Percentiles rank a stretch among this genome's conserved stretches.
Evolutionary conservation across 768 basidiomycete species (phyloP).

Genomic region (Suillus placidus): DNA sequence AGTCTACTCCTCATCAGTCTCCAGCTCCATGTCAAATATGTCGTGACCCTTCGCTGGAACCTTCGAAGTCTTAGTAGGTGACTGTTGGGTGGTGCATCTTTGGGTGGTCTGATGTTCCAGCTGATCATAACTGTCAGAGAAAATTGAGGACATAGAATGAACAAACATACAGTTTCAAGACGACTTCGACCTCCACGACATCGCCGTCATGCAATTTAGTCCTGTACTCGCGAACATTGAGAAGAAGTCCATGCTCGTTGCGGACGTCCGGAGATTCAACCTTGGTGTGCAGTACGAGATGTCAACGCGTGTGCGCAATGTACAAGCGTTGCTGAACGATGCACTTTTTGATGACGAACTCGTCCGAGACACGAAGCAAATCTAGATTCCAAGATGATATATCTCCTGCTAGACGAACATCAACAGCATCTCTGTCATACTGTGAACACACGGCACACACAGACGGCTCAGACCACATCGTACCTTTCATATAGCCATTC

Average conservation of each 20-base stretch:
- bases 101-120: not conserved
- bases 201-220: not conserved
- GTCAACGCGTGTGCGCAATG: not conserved
- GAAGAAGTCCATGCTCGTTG: not conserved
- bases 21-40: no score
- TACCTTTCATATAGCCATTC: slow-evolving; percentile 1
- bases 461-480: not conserved
- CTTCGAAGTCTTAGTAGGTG: no score
- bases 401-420: not conserved
- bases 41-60: no score
- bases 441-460: slow-evolving; percentile 6
- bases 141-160: not conserved
- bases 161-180: slow-evolving; percentile 3
- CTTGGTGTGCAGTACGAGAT: not conserved
- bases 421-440: not conserved
- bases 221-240: not conserved
- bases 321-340: not conserved
- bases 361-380: not conserved
- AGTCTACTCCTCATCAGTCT: no score
- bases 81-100: not conserved
- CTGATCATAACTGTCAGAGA: not conserved
- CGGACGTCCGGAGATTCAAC: not conserved
- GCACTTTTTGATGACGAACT: slow-evolving; percentile 1
- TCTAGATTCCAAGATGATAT: not conserved
- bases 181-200: not conserved